Percentiles rank a stretch among this genome's conserved stretches.
Evolutionary conservation across 805 yeast genomes (phyloP).

Genomic region (Wickerhamiella bombiphila): DNA sequence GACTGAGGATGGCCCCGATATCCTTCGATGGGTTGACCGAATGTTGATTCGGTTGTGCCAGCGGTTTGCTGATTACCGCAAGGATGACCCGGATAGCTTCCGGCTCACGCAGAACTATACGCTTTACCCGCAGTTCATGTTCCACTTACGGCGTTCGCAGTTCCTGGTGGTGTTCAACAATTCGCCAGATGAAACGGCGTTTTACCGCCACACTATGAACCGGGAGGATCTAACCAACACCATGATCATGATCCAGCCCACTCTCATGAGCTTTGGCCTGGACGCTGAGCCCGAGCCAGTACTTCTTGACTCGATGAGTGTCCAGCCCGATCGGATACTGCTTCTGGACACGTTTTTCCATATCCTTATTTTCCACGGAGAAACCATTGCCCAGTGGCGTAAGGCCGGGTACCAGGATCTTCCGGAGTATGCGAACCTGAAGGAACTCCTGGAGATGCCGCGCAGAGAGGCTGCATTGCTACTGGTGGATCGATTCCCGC

Average conservation of each 20-base stretch:
- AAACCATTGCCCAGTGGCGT: constrained; percentile 91
- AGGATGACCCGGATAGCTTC: constrained; percentile 71
- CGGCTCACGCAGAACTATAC: constrained; percentile 71
- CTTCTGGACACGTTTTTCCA: constrained; percentile 93
- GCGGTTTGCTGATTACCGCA: constrained; percentile 83
- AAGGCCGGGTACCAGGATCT: constrained; percentile 86
- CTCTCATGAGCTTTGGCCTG: constrained; percentile 71
- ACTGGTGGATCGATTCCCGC: constrained; percentile 86
- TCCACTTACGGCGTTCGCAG: constrained; percentile 90
- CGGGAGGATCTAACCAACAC: constrained; percentile 89
- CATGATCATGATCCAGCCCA: constrained; percentile 94
- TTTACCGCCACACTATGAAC: constrained; percentile 80
- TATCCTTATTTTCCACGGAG: constrained; percentile 89
- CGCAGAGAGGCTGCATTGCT: constrained; percentile 84
- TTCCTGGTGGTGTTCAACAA: constrained; percentile 91
- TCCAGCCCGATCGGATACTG: constrained; percentile 74
- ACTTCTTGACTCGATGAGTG: constrained; percentile 79
- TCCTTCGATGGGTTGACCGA: constrained; percentile 88
- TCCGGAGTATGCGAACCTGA: constrained; percentile 79
- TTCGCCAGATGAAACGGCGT: constrained; percentile 98
- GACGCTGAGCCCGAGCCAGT: constrained; percentile 84
- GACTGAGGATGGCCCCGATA: constrained; percentile 83
- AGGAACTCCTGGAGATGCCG: constrained; percentile 74
- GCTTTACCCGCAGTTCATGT: constrained; percentile 88
- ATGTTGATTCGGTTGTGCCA: constrained; percentile 81